Evolutionary conservation across 805 yeast genomes (phyloP).

Genomic region (Metschnikowia proteae): DNA sequence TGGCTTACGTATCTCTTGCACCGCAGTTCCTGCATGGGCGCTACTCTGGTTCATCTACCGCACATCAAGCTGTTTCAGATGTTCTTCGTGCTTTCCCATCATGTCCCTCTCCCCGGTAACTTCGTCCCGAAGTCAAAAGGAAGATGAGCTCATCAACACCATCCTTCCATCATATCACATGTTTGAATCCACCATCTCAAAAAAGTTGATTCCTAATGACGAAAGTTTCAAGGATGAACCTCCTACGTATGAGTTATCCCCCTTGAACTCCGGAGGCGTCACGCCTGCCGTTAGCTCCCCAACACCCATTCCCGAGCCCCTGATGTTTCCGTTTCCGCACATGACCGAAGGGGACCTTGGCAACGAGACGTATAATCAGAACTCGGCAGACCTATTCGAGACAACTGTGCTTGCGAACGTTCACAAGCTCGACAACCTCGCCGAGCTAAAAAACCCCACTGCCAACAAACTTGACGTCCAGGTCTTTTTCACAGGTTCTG

Average conservation of each 20-base stretch:
- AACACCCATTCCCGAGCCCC: slow-evolving; percentile 4
- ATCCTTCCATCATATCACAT: slow-evolving; percentile 44
- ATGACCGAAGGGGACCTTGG: slow-evolving; percentile 4
- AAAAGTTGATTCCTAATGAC: slow-evolving; percentile 32
- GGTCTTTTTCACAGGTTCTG: slow-evolving; percentile 34
- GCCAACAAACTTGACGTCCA: slow-evolving; percentile 29
- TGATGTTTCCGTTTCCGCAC: slow-evolving; percentile 16
- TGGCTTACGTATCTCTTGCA: too few species aligned
- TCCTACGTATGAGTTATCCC: slow-evolving; percentile 30
- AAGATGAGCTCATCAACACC: slow-evolving; percentile 28
- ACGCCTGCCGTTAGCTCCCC: slow-evolving; percentile 13
- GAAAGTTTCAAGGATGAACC: slow-evolving; percentile 41
- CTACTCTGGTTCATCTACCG: background rate
- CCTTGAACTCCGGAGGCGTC: slow-evolving; percentile 17
- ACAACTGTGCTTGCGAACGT: slow-evolving; percentile 42
- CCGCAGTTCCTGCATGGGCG: background rate
- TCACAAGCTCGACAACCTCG: slow-evolving; percentile 35
- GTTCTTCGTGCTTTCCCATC: background rate
- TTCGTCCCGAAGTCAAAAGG: slow-evolving; percentile 17
- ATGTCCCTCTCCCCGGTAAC: slow-evolving; percentile 10
- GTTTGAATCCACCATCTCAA: slow-evolving; percentile 41
- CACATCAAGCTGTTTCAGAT: slow-evolving; percentile 1
- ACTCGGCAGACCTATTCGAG: slow-evolving; percentile 28
- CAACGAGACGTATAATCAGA: slow-evolving; percentile 12
- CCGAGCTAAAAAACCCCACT: slow-evolving; percentile 18